Conservation (phyloP, 176 grass and related monocot species). For the Rhynchospora pubera region DNA sequence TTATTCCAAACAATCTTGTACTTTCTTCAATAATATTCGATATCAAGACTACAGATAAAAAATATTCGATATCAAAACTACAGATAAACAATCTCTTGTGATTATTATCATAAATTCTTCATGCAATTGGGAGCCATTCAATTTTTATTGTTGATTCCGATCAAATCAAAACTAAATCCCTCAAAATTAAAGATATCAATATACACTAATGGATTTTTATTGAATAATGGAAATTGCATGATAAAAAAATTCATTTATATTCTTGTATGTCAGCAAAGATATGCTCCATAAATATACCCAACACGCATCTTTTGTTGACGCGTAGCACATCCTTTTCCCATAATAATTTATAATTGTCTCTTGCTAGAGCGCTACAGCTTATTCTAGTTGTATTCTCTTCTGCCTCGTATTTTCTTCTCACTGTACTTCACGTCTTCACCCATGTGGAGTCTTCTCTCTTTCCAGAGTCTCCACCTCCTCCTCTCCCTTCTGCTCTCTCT, state of each 20-base stretch:
- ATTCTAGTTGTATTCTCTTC: neutral
- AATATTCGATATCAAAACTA: too few relatives aligned
- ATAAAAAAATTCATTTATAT: too few relatives aligned
- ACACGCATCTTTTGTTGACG: too few relatives aligned
- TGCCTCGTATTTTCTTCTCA: neutral
- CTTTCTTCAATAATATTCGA: neutral
- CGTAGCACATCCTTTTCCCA: too few relatives aligned
- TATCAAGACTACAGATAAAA: neutral
- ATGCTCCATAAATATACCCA: neutral
- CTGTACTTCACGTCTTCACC: neutral
- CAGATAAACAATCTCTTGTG: neutral
- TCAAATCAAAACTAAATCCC: neutral
- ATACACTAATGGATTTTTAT: neutral
- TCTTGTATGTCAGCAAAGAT: neutral
- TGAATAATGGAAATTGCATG: neutral
- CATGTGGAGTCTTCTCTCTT: conserved; percentile 11
- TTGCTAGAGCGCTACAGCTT: neutral
- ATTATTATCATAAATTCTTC: too few relatives aligned
- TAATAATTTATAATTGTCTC: neutral
- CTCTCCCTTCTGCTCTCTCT: conserved; percentile 9
- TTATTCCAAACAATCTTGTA: too few relatives aligned
- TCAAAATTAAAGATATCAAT: neutral
- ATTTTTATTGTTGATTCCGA: too few relatives aligned
- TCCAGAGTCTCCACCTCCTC: neutral
- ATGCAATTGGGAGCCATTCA: too few relatives aligned